These are phyloP conservation scores for Fraxinus excelsior DNA, from an alignment of 257 asterid genomes.

Conservation along the genomic window DNA sequence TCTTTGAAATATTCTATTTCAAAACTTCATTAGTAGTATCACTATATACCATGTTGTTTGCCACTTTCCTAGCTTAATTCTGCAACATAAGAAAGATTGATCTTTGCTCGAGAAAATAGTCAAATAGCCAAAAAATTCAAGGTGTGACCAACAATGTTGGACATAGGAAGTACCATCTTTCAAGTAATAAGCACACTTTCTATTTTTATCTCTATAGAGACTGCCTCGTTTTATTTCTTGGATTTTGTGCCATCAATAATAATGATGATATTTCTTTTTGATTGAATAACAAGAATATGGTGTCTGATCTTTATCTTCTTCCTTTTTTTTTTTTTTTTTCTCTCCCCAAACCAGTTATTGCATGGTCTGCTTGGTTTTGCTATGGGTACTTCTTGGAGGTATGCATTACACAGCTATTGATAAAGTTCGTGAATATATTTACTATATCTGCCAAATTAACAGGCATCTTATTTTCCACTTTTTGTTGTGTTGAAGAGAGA, in stretches of 20 bases:
- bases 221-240: background rate
- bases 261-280: background rate
- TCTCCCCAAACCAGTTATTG: slow-evolving; percentile 58
- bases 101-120: background rate
- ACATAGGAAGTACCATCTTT: background rate
- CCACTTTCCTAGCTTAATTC: background rate
- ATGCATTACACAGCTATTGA: slow-evolving; percentile 24
- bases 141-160: background rate
- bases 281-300: background rate
- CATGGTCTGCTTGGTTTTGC: slow-evolving; percentile 88
- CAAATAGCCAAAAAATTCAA: background rate
- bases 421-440: background rate
- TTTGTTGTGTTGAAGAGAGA: background rate
- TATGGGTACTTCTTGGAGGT: slow-evolving; percentile 97
- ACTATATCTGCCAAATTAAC: slow-evolving; percentile 5
- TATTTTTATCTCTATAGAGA: too few species aligned
- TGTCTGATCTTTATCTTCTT: background rate
- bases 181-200: background rate
- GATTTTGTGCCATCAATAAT: background rate
- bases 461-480: slow-evolving; percentile 1
- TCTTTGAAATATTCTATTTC: background rate
- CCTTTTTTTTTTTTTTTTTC: background rate
- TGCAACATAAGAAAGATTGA: background rate
- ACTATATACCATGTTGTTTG: background rate
- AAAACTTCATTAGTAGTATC: too few species aligned